Evolutionary conservation across 495 filamentous ascomycete genomes (phyloP).

Genomic region (Neurospora sublineolata): DNA sequence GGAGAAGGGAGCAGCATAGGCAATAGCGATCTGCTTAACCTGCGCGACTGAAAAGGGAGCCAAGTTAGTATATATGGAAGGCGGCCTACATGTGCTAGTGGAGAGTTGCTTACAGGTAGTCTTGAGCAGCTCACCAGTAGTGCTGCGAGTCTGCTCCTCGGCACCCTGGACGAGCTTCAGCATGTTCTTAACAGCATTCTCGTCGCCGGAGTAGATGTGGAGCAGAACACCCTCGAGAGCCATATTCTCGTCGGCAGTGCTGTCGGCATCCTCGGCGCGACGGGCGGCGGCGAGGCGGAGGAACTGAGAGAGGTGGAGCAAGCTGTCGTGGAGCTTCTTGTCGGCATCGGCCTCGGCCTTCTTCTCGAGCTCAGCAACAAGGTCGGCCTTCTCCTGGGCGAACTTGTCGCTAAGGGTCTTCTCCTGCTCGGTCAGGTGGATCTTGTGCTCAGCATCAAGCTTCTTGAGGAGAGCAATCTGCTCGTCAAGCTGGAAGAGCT

Average conservation of each 20-base stretch:
- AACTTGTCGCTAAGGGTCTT: slow-evolving; percentile 59
- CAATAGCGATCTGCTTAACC: slow-evolving; percentile 51
- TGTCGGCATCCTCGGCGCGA: slow-evolving; percentile 51
- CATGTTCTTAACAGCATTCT: slow-evolving; percentile 69
- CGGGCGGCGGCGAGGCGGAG: slow-evolving; percentile 65
- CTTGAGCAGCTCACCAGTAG: slow-evolving; percentile 50
- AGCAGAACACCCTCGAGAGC: slow-evolving; percentile 86
- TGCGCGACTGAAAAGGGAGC: slow-evolving; percentile 44
- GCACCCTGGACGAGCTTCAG: slow-evolving; percentile 73
- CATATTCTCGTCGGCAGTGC: slow-evolving; percentile 55
- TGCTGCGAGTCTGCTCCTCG: slow-evolving; percentile 57
- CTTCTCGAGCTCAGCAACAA: slow-evolving; percentile 39
- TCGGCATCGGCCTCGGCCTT: slow-evolving; percentile 46
- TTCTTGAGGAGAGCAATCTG: slow-evolving; percentile 76
- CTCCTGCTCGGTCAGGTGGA: slow-evolving; percentile 54
- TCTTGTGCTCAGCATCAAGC: slow-evolving; percentile 66
- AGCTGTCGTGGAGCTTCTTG: slow-evolving; percentile 39
- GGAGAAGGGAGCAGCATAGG: slow-evolving; percentile 28
- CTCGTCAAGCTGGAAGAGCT: slow-evolving; percentile 66
- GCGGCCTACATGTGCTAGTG: neutral
- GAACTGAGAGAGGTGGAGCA: slow-evolving; percentile 67
- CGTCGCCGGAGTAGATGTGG: slow-evolving; percentile 77
- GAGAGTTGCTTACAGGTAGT: slow-evolving; percentile 57
- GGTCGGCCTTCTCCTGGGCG: slow-evolving; percentile 55
- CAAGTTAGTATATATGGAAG: slow-evolving; percentile 18